Base-by-base conservation (phyloP, 352 stramenopile species). In the Pythium insidiosum region DNA sequence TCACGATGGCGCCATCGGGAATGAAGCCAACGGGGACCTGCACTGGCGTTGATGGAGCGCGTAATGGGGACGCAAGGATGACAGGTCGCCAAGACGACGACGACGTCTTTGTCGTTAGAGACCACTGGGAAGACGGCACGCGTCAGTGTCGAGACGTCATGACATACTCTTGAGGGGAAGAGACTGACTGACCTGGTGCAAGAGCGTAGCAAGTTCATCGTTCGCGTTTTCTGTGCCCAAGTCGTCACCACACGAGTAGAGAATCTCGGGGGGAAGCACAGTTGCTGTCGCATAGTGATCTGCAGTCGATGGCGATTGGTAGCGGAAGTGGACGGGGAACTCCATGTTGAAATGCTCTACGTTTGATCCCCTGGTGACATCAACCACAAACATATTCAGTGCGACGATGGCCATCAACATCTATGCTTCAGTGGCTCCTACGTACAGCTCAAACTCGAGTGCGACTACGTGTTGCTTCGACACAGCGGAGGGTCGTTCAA, bases 261-360 rank as follows among this genome's bases (percentile, higher is more conserved):
- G 59, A 9, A 52, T 35, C 13, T 53, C 53, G 1, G 60, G 60
- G 5, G 51, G 43, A 7, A 57, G 22, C 23, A 69, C 16, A 20
- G 25, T 43, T 1, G 53, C 56, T 3, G 55, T 15, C 7, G 56
- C 38, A 26, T 63, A 66, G 19, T 58, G 47, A 7, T 22, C 35
- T 21, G 35, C 23, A 1, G 65, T 54, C 7, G 60, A 61, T 6
- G 60, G 60, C 13, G 57, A 69, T 23, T 69, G 60, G 40, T 69
- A 69, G 0, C 60, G 50, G 20, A 69, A 53, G 18, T 69, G 60
- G 9, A 69, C 56, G 3, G 60, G 60, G 29, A 61, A 60, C 4
- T 56, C 42, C 16, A 57, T 11, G 9, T 25, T 18, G 19, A 53
- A 15, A 33, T 33, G 9, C 9, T 18, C n/a, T 13, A 22, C 3